phyloP scores from a whole-genome alignment of 2,329 filamentous ascomycete species.

The Setomelanomma holmii region DNA sequence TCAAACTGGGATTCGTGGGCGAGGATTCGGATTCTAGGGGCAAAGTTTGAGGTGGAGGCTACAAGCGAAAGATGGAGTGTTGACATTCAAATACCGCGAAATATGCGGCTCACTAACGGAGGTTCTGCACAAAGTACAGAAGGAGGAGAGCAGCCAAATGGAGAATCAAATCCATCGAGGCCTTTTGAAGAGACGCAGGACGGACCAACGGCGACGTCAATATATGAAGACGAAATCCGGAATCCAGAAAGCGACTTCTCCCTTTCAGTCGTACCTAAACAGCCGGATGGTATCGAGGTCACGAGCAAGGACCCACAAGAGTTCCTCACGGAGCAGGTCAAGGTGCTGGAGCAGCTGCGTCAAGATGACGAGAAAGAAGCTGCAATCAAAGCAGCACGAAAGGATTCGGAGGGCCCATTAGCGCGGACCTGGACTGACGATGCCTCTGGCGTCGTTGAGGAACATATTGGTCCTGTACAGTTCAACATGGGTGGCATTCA shows the following conservation, averaged over 20 bases:
- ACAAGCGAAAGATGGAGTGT: conserved; percentile 85
- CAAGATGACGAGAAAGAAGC: conserved; percentile 66
- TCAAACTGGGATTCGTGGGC: conserved; percentile 99
- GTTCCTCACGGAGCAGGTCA: conserved; percentile 78
- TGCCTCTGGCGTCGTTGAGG: conserved; percentile 49
- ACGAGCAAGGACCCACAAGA: conserved; percentile 76
- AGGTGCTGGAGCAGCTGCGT: conserved; percentile 72
- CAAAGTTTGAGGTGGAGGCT: conserved; percentile 89
- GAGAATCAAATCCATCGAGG: conserved; percentile 7
- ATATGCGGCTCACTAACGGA: conserved; percentile 33
- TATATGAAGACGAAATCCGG: conserved; percentile 81
- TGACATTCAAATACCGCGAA: conserved; percentile 68
- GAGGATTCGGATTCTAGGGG: conserved; percentile 90
- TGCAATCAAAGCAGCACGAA: conserved; percentile 46
- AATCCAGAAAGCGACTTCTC: conserved; percentile 68
- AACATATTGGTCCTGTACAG: conserved; percentile 89
- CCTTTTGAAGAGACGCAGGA: conserved; percentile 22
- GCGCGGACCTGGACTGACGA: conserved; percentile 34
- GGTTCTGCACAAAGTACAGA: conserved; percentile 20
- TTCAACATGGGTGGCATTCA: conserved; percentile 99
- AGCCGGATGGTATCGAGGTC: conserved; percentile 62
- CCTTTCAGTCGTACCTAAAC: conserved; percentile 50
- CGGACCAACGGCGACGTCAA: conserved; percentile 68
- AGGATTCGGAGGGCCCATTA: conserved; percentile 38
- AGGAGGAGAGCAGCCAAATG: conserved; percentile 17